A percentile compares a stretch with the other conserved stretches of the same genome.
These are phyloP conservation scores for Pythium phragmiticola DNA, from an alignment of 352 stramenopile species.

Conservation along the genomic window DNA sequence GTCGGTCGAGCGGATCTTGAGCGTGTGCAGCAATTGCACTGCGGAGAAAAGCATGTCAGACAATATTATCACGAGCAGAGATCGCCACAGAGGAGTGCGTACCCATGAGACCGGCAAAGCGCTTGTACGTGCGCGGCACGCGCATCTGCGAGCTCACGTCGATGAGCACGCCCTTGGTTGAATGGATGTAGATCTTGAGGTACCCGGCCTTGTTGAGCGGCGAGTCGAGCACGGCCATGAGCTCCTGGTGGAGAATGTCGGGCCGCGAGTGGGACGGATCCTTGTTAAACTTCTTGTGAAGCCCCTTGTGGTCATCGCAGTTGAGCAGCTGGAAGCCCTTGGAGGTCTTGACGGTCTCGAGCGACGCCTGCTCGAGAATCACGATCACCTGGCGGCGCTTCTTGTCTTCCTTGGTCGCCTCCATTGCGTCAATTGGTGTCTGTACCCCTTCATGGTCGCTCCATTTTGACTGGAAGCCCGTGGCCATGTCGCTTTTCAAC, in stretches of 20 bases:
- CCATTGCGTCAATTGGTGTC: constrained; percentile 5
- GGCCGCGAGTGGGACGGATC: constrained; percentile 97
- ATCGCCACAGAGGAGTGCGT: not conserved
- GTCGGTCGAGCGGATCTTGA: constrained; percentile 99
- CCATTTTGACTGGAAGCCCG: constrained; percentile 25
- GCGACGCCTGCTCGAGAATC: constrained; percentile 96
- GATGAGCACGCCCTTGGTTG: constrained; percentile 96
- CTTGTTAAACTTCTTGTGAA: constrained; percentile 95
- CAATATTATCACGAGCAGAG: not conserved
- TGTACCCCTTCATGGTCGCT: constrained; percentile 4
- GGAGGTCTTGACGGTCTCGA: constrained; percentile 99
- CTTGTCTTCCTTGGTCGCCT: constrained; percentile 46
- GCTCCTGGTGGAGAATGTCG: constrained; percentile 99
- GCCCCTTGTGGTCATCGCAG: constrained; percentile 98
- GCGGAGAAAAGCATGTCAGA: constrained; percentile 20
- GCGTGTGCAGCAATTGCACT: constrained; percentile 99
- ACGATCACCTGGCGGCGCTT: constrained; percentile 94
- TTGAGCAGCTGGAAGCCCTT: constrained; percentile 99
- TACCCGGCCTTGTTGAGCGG: constrained; percentile 99
- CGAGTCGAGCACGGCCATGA: constrained; percentile 98
- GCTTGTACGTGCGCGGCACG: constrained; percentile 99
- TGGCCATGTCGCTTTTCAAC: constrained; percentile 16
- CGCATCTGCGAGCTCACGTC: constrained; percentile 98
- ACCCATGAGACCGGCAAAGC: constrained; percentile 96
- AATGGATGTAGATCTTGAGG: constrained; percentile 98